A percentile compares a stretch with the other conserved stretches of the same genome.
phyloP scores from a whole-genome alignment of 305 asterid genomes.

The Rubia peregrina region DNA sequence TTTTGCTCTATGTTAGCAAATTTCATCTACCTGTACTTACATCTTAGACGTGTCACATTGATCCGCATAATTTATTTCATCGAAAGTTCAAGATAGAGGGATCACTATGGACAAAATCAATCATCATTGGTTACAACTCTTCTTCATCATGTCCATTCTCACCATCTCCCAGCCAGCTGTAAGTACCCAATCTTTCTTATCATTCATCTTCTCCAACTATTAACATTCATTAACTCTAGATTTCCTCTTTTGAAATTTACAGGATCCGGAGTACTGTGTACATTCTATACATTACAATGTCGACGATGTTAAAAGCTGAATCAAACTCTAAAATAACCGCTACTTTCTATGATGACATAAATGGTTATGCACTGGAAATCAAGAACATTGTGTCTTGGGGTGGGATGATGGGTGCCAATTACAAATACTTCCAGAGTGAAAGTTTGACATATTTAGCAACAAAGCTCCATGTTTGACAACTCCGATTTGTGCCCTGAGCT shows the following conservation, averaged over 20 bases:
- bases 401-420: constrained; percentile 1
- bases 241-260: not conserved
- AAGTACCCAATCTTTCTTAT: not conserved
- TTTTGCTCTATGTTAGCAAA: too few species aligned
- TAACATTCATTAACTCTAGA: not conserved
- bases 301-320: not conserved
- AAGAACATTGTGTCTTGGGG: constrained; percentile 25
- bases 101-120: not conserved
- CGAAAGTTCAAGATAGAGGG: not conserved
- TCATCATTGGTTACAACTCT: not conserved
- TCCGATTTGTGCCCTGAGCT: not conserved
- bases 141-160: not conserved
- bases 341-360: not conserved
- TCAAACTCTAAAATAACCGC: not conserved
- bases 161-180: constrained; percentile 1
- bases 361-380: constrained; percentile 37
- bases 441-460: constrained; percentile 62
- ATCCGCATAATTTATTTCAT: not conserved
- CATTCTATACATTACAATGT: not conserved
- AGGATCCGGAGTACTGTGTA: not conserved
- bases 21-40: too few species aligned
- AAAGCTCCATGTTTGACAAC: constrained; percentile 7
- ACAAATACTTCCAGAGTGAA: constrained; percentile 40
- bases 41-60: too few species aligned
- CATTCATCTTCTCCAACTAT: not conserved